Evolutionary conservation across 768 basidiomycete genomes (phyloP), one percentile per base, ranked within the genome.

Genomic region (Pleurotus eryngii): DNA sequence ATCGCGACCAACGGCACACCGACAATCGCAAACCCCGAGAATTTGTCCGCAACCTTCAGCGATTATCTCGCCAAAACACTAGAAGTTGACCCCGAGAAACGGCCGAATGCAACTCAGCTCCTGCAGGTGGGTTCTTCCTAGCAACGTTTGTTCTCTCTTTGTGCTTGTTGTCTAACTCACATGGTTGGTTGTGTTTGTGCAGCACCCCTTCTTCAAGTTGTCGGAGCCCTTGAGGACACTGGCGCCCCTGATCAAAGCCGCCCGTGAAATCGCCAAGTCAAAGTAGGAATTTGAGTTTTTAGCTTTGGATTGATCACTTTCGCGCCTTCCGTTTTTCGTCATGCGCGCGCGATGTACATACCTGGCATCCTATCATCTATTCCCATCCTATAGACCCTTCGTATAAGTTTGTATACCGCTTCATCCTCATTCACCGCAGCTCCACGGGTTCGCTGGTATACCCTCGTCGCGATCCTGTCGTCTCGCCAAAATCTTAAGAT

Each of bases 1-100:
- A 99, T 99, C 65, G 96, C 96, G 2, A 99, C 96, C 7, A 98
- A 98, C 64, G 96, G 97, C 24, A 98, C 96, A 20, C 97, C 97
- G 0, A 90, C 89, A 53, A 94, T 99, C 63, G 90, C 92, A 55
- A 98, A 97, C 70, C 95, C 95, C 7, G 81, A 83, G 70, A 81
- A 79, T 59, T 66, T 83, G 35, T 89, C 87, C 2, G 66, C 84
- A 0, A 79, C 90, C 14, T 98, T 99, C 77, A 86, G 83, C 55
- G 92, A 97, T 66, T 99, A 97, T 65, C 77, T 99, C 43, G 81
- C 87, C 3, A 86, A 89, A 72, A 88, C 89, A 7, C 76, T 98
- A 46, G 95, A 97, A 65, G 97, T 98, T 15, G 95, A 98, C 65
- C 90, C 92, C 12, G 95, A 98, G 69, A 94, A 91, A 73, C 81